Base-by-base conservation (phyloP, 495 filamentous ascomycete genomes). In the Aspergillus funiculosus region DNA sequence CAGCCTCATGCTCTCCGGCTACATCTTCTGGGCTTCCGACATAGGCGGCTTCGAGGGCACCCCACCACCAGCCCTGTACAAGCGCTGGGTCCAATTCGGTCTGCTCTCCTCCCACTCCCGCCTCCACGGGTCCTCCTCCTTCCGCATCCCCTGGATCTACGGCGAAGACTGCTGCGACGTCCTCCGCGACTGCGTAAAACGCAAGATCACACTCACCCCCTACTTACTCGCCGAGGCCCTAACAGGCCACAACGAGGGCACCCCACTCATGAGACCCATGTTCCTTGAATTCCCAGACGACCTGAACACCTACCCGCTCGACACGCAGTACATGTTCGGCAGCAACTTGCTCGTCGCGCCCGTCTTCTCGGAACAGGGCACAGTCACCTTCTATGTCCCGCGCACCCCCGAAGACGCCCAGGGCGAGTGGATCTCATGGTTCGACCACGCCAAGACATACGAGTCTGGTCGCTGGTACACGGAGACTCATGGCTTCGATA, bases 11-110 rank as follows among this genome's bases (percentile, higher is more conserved):
- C 62, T 87, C 0, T 78, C 71, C 7, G 82, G 82, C 4, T 86
- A 79, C 58, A 69, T 80, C 25, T 86, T 84, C 66, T 85, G 81
- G 80, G 76, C 74, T 17, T 74, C 74, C 35, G 83, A 86, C 57
- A 87, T 87, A 46, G 83, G 83, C 26, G 83, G 83, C 11, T 87
- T 86, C 54, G 83, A 86, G 53, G 83, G 82, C 2, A 75, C 68
- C 7, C 83, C 82, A 6, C 71, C 75, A 5, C 76, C 82, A 0
- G 78, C 78, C 57, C 76, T 86, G 48, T 87, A 87, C 60, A 87
- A 86, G 60, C 77, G 83, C 25, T 87, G 83, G 83, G 81, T 86
- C 5, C 81, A 82, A 4, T 85, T 86, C 49, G 82, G 83, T 0
- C 71, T 86, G 0, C 58, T 87, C 10, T 85, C 79, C 51, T 78